phyloP scores from a whole-genome alignment of 108 stramenopile genomes.

The Seminavis robusta region DNA sequence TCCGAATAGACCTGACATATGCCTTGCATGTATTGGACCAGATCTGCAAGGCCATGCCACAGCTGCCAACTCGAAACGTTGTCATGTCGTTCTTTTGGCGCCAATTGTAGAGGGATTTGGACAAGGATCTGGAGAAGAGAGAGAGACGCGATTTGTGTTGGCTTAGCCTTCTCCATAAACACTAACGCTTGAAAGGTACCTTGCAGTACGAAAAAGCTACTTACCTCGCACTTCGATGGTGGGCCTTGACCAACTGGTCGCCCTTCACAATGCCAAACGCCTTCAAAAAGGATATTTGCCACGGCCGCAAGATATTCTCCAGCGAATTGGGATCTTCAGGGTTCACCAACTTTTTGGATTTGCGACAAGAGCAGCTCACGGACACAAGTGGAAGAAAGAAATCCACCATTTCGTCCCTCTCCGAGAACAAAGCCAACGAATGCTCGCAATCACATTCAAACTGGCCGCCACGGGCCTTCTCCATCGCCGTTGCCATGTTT shows the following conservation, averaged over 20 bases:
- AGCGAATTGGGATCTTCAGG: conserved; percentile 59
- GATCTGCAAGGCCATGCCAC: conserved; percentile 65
- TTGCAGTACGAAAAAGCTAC: too few species aligned
- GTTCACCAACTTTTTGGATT: conserved; percentile 16
- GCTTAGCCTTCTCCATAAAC: conserved; percentile 5
- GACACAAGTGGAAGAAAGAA: conserved; percentile 78
- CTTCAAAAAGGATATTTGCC: conserved; percentile 65
- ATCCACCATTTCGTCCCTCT: conserved; percentile 58
- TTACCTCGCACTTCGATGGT: conserved; percentile 48
- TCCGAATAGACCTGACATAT: conserved; percentile 58
- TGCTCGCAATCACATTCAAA: conserved; percentile 35
- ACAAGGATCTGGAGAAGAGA: conserved; percentile 28
- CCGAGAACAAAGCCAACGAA: conserved; percentile 52
- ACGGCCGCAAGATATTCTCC: conserved; percentile 60
- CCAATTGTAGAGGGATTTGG: conserved; percentile 49
- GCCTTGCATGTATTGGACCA: conserved; percentile 70
- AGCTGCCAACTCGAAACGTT: conserved; percentile 46
- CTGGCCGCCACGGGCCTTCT: not conserved
- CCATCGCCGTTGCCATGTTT: not conserved
- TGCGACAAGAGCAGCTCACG: conserved; percentile 68
- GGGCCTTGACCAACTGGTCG: conserved; percentile 49
- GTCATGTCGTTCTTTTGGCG: conserved; percentile 39
- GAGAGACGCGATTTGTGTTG: too few species aligned
- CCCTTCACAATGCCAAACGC: conserved; percentile 40
- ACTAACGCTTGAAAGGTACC: too few species aligned